phyloP scores from a whole-genome alignment of 1,139 yeast genomes.

The Saccharomyces hybrid region DNA sequence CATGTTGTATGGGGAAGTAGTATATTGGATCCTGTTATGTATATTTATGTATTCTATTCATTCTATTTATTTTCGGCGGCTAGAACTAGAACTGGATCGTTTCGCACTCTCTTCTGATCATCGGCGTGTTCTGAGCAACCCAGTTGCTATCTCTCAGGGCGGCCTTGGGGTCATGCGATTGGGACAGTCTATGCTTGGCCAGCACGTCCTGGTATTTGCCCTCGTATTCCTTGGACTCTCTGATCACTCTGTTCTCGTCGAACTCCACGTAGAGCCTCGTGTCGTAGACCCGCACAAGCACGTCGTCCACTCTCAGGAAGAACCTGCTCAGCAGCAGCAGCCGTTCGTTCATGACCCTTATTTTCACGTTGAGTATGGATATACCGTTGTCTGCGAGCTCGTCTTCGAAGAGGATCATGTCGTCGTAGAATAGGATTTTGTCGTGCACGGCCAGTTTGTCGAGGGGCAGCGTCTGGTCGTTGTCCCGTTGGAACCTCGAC shows the following conservation, averaged over 20 bases:
- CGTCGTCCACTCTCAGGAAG: constrained; percentile 84
- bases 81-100: constrained; percentile 19
- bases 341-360: constrained; percentile 84
- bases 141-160: constrained; percentile 73
- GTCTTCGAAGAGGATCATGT: constrained; percentile 81
- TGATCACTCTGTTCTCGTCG: constrained; percentile 50
- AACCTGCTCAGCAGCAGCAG: constrained; percentile 66
- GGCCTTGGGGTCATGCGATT: constrained; percentile 62
- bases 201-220: constrained; percentile 53
- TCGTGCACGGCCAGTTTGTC: constrained; percentile 65
- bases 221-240: constrained; percentile 77
- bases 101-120: constrained; percentile 32
- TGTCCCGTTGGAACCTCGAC: constrained; percentile 16
- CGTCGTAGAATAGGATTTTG: constrained; percentile 84
- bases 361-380: constrained; percentile 64
- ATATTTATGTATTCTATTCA: background rate
- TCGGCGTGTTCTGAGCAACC: constrained; percentile 59
- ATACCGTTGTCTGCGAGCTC: constrained; percentile 96
- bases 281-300: constrained; percentile 73
- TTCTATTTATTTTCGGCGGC: background rate
- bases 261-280: constrained; percentile 80
- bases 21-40: background rate
- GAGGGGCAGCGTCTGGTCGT: constrained; percentile 50
- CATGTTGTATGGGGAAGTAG: background rate
- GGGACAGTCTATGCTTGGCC: constrained; percentile 31